A percentile compares a stretch with the other conserved stretches of the same genome.
phyloP scores from a whole-genome alignment of 31 red algal genomes.

The Endocladia muricata region DNA sequence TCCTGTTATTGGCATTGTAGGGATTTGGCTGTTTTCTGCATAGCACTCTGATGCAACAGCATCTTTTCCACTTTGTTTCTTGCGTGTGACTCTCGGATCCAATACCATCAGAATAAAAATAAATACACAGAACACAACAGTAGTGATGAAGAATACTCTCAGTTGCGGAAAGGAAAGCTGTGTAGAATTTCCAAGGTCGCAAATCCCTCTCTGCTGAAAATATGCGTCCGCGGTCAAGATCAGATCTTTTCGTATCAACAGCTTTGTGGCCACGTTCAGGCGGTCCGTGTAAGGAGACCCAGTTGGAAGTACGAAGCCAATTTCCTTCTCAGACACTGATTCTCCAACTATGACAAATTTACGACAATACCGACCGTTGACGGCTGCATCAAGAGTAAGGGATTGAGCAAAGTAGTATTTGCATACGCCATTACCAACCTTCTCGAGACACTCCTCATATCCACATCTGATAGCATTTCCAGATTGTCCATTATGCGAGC shows the following conservation, averaged over 20 bases:
- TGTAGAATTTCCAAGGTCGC: not conserved
- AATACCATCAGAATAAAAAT: not conserved
- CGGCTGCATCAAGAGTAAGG: not conserved
- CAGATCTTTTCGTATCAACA: not conserved
- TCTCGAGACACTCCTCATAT: not conserved
- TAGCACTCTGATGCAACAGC: too few species aligned
- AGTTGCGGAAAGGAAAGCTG: not conserved
- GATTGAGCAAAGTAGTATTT: not conserved
- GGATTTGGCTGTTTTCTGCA: too few species aligned
- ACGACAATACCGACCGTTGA: not conserved
- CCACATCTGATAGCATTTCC: not conserved
- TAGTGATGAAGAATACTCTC: slow-evolving; percentile 1
- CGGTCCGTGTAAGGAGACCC: not conserved
- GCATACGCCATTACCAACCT: not conserved
- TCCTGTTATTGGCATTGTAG: too few species aligned
- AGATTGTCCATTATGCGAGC: not conserved
- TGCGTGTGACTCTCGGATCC: not conserved
- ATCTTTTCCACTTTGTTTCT: not conserved
- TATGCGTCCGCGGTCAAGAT: not conserved
- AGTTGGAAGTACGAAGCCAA: not conserved
- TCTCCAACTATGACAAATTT: not conserved
- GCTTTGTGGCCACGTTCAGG: not conserved
- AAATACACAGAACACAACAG: not conserved
- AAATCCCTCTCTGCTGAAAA: not conserved
- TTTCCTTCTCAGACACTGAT: not conserved